phyloP scores from a whole-genome alignment of 192 early-diverging fungal genomes.

The Linnemannia zychae region DNA sequence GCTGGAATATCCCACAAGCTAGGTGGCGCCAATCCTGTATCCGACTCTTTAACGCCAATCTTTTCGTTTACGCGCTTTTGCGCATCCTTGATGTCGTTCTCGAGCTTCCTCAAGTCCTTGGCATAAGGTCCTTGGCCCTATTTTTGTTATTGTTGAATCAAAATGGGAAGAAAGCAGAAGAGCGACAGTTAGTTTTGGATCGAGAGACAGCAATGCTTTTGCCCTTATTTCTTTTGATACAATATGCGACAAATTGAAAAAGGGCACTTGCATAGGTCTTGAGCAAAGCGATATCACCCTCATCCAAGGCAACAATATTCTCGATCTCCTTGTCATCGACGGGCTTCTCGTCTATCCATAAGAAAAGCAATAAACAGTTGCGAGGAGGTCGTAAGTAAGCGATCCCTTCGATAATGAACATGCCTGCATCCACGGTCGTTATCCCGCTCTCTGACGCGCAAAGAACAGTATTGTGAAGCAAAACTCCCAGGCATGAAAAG shows the following conservation, averaged over 20 bases:
- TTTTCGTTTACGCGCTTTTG: conserved; percentile 99
- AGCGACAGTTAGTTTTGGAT: neutral
- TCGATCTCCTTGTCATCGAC: conserved; percentile 83
- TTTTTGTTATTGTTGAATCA: neutral
- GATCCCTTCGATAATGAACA: too few relatives aligned
- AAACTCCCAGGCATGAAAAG: neutral
- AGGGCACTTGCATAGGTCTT: conserved; percentile 86
- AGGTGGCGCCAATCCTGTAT: conserved; percentile 97
- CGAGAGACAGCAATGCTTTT: neutral
- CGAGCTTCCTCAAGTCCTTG: conserved; percentile 93
- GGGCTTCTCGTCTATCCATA: conserved; percentile 78
- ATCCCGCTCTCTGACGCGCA: neutral
- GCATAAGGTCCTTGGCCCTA: conserved; percentile 99
- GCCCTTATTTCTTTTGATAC: neutral
- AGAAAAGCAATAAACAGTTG: neutral
- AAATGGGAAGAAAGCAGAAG: neutral
- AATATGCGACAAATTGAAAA: neutral
- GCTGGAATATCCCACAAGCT: conserved; percentile 99
- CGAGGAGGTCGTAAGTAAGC: neutral
- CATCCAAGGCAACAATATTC: conserved; percentile 94
- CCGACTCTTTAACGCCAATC: conserved; percentile 99
- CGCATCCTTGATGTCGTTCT: conserved; percentile 95
- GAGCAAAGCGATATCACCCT: conserved; percentile 91
- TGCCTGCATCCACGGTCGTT: neutral
- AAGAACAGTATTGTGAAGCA: neutral